These are phyloP conservation scores for Flaveria linearis DNA, from an alignment of 129 eudicot species.

Conservation along the genomic window DNA sequence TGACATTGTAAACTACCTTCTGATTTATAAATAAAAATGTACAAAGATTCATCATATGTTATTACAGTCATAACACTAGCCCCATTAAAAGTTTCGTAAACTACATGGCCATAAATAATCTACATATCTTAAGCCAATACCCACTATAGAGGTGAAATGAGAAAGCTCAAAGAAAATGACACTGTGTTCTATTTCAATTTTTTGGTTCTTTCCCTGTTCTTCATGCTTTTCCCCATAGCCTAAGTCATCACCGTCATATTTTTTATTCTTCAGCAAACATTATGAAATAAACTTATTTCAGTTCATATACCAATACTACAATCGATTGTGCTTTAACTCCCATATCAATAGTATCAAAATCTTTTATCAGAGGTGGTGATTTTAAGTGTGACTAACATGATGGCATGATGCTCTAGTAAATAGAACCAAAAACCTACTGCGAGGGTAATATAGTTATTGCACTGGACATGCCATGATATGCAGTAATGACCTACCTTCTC, in stretches of 20 bases:
- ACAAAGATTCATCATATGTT: not conserved
- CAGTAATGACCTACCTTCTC: conserved; percentile 67
- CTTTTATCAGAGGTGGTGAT: not conserved
- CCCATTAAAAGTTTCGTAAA: not conserved
- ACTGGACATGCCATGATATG: not conserved
- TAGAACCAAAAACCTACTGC: conserved; percentile 2
- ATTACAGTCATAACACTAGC: not conserved
- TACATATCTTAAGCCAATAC: not conserved
- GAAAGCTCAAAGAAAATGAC: conserved; percentile 5
- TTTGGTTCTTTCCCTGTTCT: not conserved
- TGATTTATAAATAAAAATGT: not conserved
- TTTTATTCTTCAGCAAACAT: too few species aligned
- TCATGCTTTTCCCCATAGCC: not conserved
- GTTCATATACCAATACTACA: conserved; percentile 8
- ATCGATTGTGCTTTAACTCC: not conserved
- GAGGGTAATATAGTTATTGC: not conserved
- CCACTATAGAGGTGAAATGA: conserved; percentile 3
- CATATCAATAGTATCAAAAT: not conserved
- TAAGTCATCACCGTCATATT: not conserved
- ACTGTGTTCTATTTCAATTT: not conserved
- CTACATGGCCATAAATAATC: not conserved
- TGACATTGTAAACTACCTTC: conserved; percentile 1
- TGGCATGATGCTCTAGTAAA: not conserved
- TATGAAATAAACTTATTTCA: not conserved
- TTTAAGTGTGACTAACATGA: not conserved